Base-by-base conservation (phyloP, 2,329 filamentous ascomycete genomes). In the Phialophora tarda region DNA sequence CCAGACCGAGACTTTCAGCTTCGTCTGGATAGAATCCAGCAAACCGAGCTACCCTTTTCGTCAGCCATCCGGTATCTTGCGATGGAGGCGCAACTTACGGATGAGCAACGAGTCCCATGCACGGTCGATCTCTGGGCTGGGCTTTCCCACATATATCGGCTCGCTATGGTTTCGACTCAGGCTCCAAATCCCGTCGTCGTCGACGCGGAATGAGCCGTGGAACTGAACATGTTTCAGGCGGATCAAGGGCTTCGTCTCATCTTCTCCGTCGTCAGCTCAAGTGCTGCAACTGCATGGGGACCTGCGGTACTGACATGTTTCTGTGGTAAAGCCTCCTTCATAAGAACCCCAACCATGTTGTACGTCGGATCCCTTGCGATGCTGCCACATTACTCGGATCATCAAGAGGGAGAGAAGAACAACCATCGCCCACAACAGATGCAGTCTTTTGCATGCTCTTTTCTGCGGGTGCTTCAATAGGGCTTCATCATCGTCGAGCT, bases 81-180 rank as follows among this genome's bases (percentile, higher is more conserved):
- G 21, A 6, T 51, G 11, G 26, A 54, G 8, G 11, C 10, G 17
- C 23, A 23, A 55, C 53, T 55, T 28, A 55, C 53, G 53, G 8
- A 55, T 55, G 11, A 55, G 23, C 53, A 55, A 55, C 17, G 53
- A 23, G 28, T 55, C 53, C 53, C 53, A 55, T 14, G 53, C 53
- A 17, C 23, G 53, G 28, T 55, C 53, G 26, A 55, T 55, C 53
- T 55, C 53, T 55, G 53, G 53, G 53, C 53, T 55, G 17, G 53
- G 53, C 53, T 26, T 17, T 12, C 53, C 53, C 53, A 55, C 53
- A 32, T 55, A 55, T 28, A 34, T 23, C 14, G 53, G 53, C 26
- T 55, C 53, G 53, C 53, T 55, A 11, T 55, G 24, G 53, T 55
- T 55, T 28, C 53, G 53, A 32, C 53, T 55, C 53, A 55, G 28